These are phyloP conservation scores for Penicillium sp. DNA, from an alignment of 2,329 filamentous ascomycete species.

Conservation along the genomic window DNA sequence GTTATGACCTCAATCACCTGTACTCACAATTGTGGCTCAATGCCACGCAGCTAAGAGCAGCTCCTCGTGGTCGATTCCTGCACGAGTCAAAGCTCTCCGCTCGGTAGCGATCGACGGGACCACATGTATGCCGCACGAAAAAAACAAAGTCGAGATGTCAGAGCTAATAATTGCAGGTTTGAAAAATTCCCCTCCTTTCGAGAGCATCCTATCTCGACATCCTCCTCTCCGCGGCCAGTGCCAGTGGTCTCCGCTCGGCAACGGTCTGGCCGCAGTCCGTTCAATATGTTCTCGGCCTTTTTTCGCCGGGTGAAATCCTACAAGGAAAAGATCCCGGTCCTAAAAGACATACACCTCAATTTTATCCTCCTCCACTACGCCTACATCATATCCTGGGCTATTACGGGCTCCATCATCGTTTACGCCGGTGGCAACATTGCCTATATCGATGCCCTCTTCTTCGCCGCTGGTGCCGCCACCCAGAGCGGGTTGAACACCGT, in stretches of 20 bases:
- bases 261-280: conserved; percentile 11
- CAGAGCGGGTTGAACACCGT: conserved; percentile 88
- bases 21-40: conserved; percentile 11
- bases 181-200: conserved; percentile 17
- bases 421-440: conserved; percentile 62
- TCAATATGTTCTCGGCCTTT: conserved; percentile 30
- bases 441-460: conserved; percentile 88
- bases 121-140: conserved; percentile 15
- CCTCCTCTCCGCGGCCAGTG: conserved; percentile 8
- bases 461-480: conserved; percentile 79
- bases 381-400: conserved; percentile 71
- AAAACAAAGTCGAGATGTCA: neutral
- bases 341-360: conserved; percentile 40
- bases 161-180: conserved; percentile 10
- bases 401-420: conserved; percentile 75
- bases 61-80: conserved; percentile 4
- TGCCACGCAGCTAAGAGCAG: conserved; percentile 19
- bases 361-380: conserved; percentile 57
- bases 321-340: conserved; percentile 36
- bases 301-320: conserved; percentile 17
- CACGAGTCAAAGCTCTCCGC: conserved; percentile 12
- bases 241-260: conserved; percentile 5
- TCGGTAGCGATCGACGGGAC: conserved; percentile 18
- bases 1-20: conserved; percentile 2
- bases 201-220: conserved; percentile 7